A percentile compares a stretch with the other conserved stretches of the same genome.
Evolutionary conservation across 2,329 filamentous ascomycete species (phyloP).

Genomic region (Acrodontium crateriforme): DNA sequence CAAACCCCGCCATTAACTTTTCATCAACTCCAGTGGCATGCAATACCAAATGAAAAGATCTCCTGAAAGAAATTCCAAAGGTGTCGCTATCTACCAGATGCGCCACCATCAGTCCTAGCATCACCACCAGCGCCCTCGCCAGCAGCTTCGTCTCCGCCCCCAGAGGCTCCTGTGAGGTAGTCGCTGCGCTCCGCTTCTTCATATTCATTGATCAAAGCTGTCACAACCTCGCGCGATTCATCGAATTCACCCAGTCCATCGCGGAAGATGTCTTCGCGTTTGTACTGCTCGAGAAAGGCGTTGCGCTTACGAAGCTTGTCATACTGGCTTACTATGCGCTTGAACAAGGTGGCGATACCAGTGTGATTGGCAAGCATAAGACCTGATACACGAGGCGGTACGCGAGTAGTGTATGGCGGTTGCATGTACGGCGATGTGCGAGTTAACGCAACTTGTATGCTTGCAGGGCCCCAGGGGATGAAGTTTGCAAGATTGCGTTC

Average conservation of each 20-base stretch:
- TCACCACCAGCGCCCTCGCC: too few relatives aligned
- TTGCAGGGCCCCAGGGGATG: conserved; percentile 95
- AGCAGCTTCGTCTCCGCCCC: too few relatives aligned
- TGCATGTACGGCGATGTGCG: conserved; percentile 94
- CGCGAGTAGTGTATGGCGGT: conserved; percentile 86
- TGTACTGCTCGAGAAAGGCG: conserved; percentile 91
- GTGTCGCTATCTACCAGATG: too few relatives aligned
- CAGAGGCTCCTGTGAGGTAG: too few relatives aligned
- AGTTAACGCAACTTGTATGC: conserved; percentile 91
- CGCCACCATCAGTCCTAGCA: too few relatives aligned
- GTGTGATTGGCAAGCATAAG: conserved; percentile 98
- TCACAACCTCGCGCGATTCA: conserved; percentile 80
- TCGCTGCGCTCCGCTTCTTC: conserved; percentile 85
- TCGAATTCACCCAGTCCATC: conserved; percentile 92
- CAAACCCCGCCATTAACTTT: too few relatives aligned
- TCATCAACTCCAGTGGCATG: too few relatives aligned
- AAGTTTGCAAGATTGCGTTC: conserved; percentile 90
- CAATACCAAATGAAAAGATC: too few relatives aligned
- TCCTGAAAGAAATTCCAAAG: too few relatives aligned
- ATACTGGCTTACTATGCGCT: conserved; percentile 83
- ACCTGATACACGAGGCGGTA: conserved; percentile 74
- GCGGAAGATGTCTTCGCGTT: conserved; percentile 84
- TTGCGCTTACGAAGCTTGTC: conserved; percentile 91
- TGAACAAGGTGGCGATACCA: conserved; percentile 92
- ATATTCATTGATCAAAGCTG: conserved; percentile 85